Evolutionary conservation across 345 rosid species (phyloP), one percentile per base, ranked within the genome.

Genomic region (Viola odorata): DNA sequence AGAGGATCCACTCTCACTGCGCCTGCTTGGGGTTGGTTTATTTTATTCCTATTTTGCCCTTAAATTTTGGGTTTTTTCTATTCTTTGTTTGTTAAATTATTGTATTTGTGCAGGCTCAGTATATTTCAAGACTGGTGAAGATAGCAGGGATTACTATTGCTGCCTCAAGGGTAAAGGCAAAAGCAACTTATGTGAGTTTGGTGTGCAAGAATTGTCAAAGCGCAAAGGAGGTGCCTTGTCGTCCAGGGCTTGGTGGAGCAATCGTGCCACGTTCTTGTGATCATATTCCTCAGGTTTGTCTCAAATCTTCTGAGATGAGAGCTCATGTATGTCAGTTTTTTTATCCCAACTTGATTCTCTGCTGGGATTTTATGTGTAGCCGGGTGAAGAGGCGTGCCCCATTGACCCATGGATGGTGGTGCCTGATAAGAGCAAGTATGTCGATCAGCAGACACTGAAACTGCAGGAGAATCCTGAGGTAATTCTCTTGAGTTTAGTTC

Each of bases 381-480:
- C 85, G 13, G 95, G 95, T 64, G 99, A 94, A 80, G 96, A 88
- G 51, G 75, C 96, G 15, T 94, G 99, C 65, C 99, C 97, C 2
- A 66, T 88, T 72, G 99, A 94, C 82, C 97, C 99, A 12, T 92
- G 97, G 96, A 77, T 92, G 60, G 85, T 89, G 65, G 97, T 85
- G 74, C 97, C 97, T 71, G 98, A 92, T 71, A 83, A 82, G 75
- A 92, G 97, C 67, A 84, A 78, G 73, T 89, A 92, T 73, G 98
- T 92, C 62, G 98, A 92, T 81, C 98, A 89, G 62, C 98, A 92
- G 75, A 87, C 98, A 1, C 77, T 92, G 61, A 92, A 92, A 67
- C 69, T 92, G 80, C 97, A 92, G 71, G 98, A 92, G 75, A 92
- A 92, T 69, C 98, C 97, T 0, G 98, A 92, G 89, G 97, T 89